Conservation (phyloP, 2,329 filamentous ascomycete genomes). For the Aureobasidium subglaciale region DNA sequence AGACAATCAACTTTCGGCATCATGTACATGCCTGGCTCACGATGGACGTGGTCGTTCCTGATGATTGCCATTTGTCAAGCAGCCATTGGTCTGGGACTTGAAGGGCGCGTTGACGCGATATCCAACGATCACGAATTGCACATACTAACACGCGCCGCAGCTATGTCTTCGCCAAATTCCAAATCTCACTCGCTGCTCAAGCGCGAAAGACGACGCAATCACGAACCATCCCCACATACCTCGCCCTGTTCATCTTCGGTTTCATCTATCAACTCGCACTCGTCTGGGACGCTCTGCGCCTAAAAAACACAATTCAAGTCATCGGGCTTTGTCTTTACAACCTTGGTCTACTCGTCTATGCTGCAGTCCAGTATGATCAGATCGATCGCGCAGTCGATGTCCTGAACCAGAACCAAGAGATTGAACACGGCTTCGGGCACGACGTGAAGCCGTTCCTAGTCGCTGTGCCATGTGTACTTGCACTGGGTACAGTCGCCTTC, state of each 20-base stretch:
- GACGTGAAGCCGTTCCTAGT: constrained; percentile 70
- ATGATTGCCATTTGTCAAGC: constrained; percentile 68
- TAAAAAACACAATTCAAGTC: constrained; percentile 98
- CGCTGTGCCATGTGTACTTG: constrained; percentile 79
- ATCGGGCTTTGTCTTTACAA: constrained; percentile 94
- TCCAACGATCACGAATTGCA: background rate
- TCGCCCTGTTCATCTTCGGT: constrained; percentile 94
- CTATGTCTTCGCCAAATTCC: constrained; percentile 86
- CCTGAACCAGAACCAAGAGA: constrained; percentile 34
- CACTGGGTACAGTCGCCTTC: constrained; percentile 65
- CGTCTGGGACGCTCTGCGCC: constrained; percentile 84
- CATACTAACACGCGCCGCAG: constrained; percentile 38
- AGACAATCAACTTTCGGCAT: constrained; percentile 34
- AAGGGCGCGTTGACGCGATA: constrained; percentile 59
- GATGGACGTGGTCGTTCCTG: constrained; percentile 86
- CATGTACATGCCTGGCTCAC: constrained; percentile 73
- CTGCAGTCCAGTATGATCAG: constrained; percentile 86
- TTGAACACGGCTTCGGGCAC: constrained; percentile 48
- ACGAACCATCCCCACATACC: constrained; percentile 80
- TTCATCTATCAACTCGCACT: constrained; percentile 87
- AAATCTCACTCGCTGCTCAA: constrained; percentile 48
- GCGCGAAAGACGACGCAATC: constrained; percentile 34
- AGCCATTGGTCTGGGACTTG: constrained; percentile 70
- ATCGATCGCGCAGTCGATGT: constrained; percentile 64
- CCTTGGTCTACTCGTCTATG: constrained; percentile 83